Evolutionary conservation across 371 early-diverging fungal species (phyloP).

Genomic region (Mortierella sp.): DNA sequence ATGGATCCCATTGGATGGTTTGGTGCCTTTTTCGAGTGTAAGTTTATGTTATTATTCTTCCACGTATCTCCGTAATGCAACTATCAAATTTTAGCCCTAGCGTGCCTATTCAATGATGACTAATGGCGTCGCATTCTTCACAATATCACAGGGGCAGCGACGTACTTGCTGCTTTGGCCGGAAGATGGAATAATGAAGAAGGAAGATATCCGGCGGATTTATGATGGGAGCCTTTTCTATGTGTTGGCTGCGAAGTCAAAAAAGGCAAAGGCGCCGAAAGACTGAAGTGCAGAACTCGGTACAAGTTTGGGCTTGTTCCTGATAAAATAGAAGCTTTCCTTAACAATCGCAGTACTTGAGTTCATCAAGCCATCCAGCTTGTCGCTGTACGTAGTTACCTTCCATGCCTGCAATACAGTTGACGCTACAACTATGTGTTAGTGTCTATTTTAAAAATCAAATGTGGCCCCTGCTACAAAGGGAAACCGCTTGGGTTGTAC

Average conservation of each 20-base stretch:
- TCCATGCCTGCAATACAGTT: too few relatives aligned
- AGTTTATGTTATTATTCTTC: slow-evolving; percentile 1
- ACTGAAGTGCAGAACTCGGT: neutral
- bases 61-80: too few relatives aligned
- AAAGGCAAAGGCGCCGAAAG: neutral
- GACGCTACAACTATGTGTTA: too few relatives aligned
- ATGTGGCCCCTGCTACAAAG: too few relatives aligned
- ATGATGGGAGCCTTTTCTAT: slow-evolving; percentile 34
- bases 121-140: neutral
- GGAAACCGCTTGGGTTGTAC: too few relatives aligned
- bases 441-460: too few relatives aligned
- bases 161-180: slow-evolving; percentile 32
- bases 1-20: slow-evolving; percentile 60
- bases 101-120: neutral
- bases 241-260: slow-evolving; percentile 11
- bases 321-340: too few relatives aligned
- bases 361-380: too few relatives aligned
- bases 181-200: slow-evolving; percentile 33
- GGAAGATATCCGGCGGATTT: slow-evolving; percentile 39
- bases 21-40: slow-evolving; percentile 38
- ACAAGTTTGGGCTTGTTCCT: neutral
- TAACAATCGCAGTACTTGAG: too few relatives aligned
- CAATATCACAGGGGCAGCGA: slow-evolving; percentile 18
- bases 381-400: too few relatives aligned
- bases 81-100: too few relatives aligned